Conservation (phyloP, 208 protist genomes). For the Lotmaria passim region DNA sequence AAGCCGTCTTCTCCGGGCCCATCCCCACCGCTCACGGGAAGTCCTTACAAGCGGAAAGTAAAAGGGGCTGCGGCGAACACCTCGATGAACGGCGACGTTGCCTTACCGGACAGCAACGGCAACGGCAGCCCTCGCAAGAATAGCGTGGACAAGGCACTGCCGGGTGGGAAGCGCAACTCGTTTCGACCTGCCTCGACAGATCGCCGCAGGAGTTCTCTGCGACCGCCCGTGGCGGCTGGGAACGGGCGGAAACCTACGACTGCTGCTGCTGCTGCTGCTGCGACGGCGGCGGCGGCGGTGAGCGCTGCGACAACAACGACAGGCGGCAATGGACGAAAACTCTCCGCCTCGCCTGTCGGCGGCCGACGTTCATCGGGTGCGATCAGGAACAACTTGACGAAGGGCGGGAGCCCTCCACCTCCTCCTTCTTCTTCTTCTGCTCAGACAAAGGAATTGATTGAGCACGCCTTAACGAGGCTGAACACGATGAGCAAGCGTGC, state of each 20-base stretch:
- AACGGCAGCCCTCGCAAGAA: neutral
- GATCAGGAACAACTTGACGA: neutral
- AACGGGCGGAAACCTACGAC: neutral
- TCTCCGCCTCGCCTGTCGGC: constrained; percentile 10
- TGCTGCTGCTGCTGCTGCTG: neutral
- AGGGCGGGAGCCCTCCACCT: neutral
- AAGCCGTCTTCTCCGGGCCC: neutral
- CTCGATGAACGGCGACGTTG: constrained; percentile 14
- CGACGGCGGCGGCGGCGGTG: too few relatives aligned
- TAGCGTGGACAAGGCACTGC: neutral
- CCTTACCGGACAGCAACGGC: constrained; percentile 1
- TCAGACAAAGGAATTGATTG: constrained; percentile 42
- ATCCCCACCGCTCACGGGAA: neutral
- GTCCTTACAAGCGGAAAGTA: constrained; percentile 4
- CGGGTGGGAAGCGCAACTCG: constrained; percentile 17
- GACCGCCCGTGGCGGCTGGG: neutral
- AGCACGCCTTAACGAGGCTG: constrained; percentile 61
- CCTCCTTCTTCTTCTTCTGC: constrained; percentile 7
- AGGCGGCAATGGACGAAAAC: neutral
- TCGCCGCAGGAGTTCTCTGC: neutral
- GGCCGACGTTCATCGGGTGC: neutral
- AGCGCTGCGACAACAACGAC: neutral
- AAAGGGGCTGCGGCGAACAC: neutral
- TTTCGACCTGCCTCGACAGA: constrained; percentile 4
- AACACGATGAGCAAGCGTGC: constrained; percentile 51